Percentiles rank a stretch among this genome's conserved stretches.
phyloP scores from a whole-genome alignment of 176 grass and related monocot species.

The Melocanna baccifera region DNA sequence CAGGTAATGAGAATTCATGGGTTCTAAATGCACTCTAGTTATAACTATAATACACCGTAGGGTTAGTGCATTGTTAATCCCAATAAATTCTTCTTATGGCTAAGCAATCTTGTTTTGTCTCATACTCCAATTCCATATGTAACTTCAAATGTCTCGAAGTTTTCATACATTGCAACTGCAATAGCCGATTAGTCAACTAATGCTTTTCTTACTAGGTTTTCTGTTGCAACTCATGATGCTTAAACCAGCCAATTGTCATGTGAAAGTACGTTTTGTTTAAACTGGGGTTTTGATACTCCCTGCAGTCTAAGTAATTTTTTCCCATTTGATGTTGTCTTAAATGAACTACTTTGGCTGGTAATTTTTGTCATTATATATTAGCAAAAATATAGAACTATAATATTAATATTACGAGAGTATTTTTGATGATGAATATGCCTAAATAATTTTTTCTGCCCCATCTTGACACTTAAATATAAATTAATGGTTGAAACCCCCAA shows the following conservation, averaged over 20 bases:
- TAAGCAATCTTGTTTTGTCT: background rate
- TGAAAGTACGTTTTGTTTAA: background rate
- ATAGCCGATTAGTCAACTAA: background rate
- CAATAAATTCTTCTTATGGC: background rate
- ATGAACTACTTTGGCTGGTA: background rate
- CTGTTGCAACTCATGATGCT: background rate
- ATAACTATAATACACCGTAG: background rate
- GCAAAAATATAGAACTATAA: background rate
- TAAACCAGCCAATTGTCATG: background rate
- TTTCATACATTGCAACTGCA: background rate
- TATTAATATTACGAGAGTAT: background rate
- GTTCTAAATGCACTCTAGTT: background rate
- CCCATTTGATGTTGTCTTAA: background rate
- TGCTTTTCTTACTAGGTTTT: background rate
- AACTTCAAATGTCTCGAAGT: background rate
- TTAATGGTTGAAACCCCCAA: background rate
- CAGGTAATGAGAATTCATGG: background rate
- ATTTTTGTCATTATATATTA: background rate
- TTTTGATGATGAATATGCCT: background rate
- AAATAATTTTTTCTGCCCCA: background rate
- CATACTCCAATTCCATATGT: background rate
- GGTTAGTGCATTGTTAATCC: background rate
- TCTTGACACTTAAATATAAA: background rate
- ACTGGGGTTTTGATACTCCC: background rate
- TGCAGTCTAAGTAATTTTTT: background rate